A percentile compares a stretch with the other conserved stretches of the same genome.
phyloP scores from a whole-genome alignment of 2,329 filamentous ascomycete genomes.

The Talaromyces sp. region DNA sequence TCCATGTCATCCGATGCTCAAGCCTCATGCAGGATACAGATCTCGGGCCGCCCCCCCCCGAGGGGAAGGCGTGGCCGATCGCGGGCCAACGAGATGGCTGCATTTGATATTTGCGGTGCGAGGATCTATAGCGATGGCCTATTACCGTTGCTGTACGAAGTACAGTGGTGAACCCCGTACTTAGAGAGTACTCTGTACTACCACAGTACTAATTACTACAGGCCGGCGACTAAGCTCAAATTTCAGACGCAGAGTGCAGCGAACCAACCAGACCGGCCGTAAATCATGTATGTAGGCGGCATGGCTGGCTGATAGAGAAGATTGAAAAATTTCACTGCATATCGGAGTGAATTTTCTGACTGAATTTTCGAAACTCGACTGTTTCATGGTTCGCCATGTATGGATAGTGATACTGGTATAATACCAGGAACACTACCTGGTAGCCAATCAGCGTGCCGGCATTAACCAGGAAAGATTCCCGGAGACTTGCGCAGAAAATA shows the following conservation, averaged over 20 bases:
- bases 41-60: background rate
- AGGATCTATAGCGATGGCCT: background rate
- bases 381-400: background rate
- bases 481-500: too few species aligned
- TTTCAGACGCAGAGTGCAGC: background rate
- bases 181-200: background rate
- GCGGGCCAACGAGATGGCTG: background rate
- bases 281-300: background rate
- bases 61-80: background rate
- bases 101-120: background rate
- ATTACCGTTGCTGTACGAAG: background rate
- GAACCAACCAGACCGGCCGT: background rate
- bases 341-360: background rate
- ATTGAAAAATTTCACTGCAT: background rate
- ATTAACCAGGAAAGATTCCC: background rate
- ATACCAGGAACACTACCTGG: background rate
- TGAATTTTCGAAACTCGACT: background rate
- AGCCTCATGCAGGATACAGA: background rate
- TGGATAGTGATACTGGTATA: background rate
- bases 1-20: background rate
- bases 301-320: background rate
- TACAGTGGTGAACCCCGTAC: too few species aligned
- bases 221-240: too few species aligned
- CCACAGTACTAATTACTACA: too few species aligned
- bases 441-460: background rate